These are phyloP conservation scores for Arthrobotrys iridis DNA, from an alignment of 2,329 filamentous ascomycete genomes.

Conservation along the genomic window DNA sequence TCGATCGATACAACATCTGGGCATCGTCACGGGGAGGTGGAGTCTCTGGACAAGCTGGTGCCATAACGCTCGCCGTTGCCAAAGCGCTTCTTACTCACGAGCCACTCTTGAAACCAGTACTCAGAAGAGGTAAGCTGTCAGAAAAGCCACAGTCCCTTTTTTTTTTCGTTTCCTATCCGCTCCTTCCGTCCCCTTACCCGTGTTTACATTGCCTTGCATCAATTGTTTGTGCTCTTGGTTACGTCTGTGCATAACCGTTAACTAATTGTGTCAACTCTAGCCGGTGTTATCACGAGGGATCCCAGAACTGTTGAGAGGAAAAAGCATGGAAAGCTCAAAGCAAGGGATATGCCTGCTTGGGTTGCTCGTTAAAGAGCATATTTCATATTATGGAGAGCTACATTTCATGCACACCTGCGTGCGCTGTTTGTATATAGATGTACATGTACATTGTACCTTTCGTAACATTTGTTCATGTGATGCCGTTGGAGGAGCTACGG, in stretches of 20 bases:
- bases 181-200: slow-evolving; percentile 26
- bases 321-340: slow-evolving; percentile 95
- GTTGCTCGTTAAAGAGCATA: slow-evolving; percentile 72
- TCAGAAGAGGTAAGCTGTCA: slow-evolving; percentile 81
- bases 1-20: slow-evolving; percentile 98
- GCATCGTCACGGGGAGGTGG: slow-evolving; percentile 85
- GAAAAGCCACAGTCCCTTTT: slow-evolving; percentile 18
- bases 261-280: slow-evolving; percentile 67
- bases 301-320: slow-evolving; percentile 94
- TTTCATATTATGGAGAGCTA: slow-evolving; percentile 28
- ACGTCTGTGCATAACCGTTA: slow-evolving; percentile 41
- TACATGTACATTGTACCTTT: slow-evolving; percentile 45
- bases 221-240: background rate
- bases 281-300: slow-evolving; percentile 91
- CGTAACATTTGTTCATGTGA: slow-evolving; percentile 37
- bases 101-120: slow-evolving; percentile 84
- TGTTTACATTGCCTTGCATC: slow-evolving; percentile 18
- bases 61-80: slow-evolving; percentile 86
- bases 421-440: slow-evolving; percentile 36
- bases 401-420: slow-evolving; percentile 9
- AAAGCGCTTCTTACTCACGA: slow-evolving; percentile 91
- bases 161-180: slow-evolving; percentile 11
- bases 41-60: slow-evolving; percentile 93
- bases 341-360: slow-evolving; percentile 97
- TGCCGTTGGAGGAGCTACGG: slow-evolving; percentile 23